phyloP scores from a whole-genome alignment of 768 basidiomycete genomes.

The Pleurotus citrinopileatus region DNA sequence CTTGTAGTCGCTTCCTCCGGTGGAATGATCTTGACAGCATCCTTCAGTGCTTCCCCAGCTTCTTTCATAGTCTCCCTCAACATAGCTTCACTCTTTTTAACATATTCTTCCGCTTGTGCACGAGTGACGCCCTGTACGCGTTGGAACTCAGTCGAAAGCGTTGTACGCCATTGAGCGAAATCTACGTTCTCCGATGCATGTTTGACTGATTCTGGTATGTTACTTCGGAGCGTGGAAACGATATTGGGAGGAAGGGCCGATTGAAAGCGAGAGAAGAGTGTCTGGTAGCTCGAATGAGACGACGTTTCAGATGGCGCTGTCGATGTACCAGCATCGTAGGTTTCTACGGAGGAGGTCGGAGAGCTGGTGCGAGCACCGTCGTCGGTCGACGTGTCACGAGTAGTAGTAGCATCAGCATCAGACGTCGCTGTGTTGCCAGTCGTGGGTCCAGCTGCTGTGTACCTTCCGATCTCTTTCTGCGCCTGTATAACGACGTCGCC shows the following conservation, averaged over 20 bases:
- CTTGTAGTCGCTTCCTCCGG: slow-evolving; percentile 49
- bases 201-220: slow-evolving; percentile 64
- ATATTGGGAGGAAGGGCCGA: slow-evolving; percentile 74
- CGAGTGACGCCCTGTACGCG: slow-evolving; percentile 73
- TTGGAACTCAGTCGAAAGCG: slow-evolving; percentile 63
- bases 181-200: slow-evolving; percentile 64
- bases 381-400: slow-evolving; percentile 4
- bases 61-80: slow-evolving; percentile 73
- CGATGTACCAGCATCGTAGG: slow-evolving; percentile 20
- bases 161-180: slow-evolving; percentile 62
- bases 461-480: slow-evolving; percentile 69
- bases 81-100: slow-evolving; percentile 67
- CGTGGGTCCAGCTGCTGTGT: slow-evolving; percentile 31
- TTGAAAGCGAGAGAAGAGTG: slow-evolving; percentile 68
- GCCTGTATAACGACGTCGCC: slow-evolving; percentile 74
- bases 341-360: slow-evolving; percentile 3
- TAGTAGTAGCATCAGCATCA: slow-evolving; percentile 20
- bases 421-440: slow-evolving; percentile 13
- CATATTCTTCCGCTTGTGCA: slow-evolving; percentile 83
- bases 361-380: slow-evolving; percentile 14
- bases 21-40: slow-evolving; percentile 91
- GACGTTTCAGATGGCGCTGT: slow-evolving; percentile 12
- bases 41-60: slow-evolving; percentile 76
- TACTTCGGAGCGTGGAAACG: slow-evolving; percentile 61
- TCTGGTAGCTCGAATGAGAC: slow-evolving; percentile 33